Percentiles rank a stretch among this genome's conserved stretches.
phyloP scores from a whole-genome alignment of 768 basidiomycete genomes.

The Boletus subcaerulescens region DNA sequence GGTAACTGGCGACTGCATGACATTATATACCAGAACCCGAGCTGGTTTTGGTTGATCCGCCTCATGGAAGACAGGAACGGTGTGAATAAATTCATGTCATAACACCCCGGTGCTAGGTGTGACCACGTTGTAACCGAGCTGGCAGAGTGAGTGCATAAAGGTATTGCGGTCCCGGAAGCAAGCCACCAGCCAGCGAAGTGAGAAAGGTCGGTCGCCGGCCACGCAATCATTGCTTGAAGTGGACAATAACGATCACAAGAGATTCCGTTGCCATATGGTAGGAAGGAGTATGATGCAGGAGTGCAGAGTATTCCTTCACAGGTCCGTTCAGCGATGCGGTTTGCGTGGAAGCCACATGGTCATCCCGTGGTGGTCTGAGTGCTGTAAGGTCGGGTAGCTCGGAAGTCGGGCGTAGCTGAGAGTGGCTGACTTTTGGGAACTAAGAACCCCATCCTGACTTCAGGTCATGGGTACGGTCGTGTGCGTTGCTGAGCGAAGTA shows the following conservation, averaged over 20 bases:
- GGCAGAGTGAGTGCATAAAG: not conserved
- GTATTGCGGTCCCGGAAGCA: conserved; percentile 1
- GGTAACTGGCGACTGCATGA: not conserved
- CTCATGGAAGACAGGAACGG: conserved; percentile 7
- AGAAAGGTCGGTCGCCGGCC: not conserved
- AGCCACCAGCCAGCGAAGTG: not conserved
- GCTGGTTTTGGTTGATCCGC: not conserved
- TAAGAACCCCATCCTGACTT: not conserved
- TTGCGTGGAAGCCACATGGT: not conserved
- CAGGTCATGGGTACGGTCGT: not conserved
- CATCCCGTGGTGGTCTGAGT: not conserved
- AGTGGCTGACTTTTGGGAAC: not conserved
- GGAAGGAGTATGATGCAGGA: not conserved
- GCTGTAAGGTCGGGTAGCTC: not conserved
- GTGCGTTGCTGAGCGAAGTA: not conserved
- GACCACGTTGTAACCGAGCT: not conserved
- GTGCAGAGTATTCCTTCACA: not conserved
- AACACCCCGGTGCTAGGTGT: not conserved
- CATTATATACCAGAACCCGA: conserved; percentile 18
- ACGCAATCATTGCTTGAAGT: not conserved
- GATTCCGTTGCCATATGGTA: not conserved
- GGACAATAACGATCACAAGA: not conserved
- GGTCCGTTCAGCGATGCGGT: not conserved
- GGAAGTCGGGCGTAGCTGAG: not conserved
- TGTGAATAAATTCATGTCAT: conserved; percentile 1